phyloP scores from a whole-genome alignment of 495 filamentous ascomycete species.

The Aspergillus bridgeri region DNA sequence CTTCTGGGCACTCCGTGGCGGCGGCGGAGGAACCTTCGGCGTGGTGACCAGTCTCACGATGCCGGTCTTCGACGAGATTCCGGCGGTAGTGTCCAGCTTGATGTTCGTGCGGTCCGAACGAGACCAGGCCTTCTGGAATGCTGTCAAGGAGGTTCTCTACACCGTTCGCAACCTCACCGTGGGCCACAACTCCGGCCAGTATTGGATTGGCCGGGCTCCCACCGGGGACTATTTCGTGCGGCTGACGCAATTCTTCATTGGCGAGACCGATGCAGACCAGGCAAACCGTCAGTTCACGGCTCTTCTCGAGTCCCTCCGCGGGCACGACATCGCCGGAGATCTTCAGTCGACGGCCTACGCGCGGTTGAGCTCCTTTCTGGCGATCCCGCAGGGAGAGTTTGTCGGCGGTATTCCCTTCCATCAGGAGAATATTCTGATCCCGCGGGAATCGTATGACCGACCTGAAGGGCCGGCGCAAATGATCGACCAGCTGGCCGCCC shows the following conservation, averaged over 20 bases:
- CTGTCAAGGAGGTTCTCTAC: constrained; percentile 7
- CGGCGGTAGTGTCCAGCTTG: constrained; percentile 26
- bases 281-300: neutral
- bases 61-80: constrained; percentile 9
- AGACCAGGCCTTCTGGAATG: constrained; percentile 18
- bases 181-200: neutral
- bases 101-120: neutral
- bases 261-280: neutral
- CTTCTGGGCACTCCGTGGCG: constrained; percentile 47
- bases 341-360: neutral
- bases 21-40: constrained; percentile 38
- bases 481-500: neutral
- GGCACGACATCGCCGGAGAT: neutral
- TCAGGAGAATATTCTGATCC: neutral
- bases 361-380: neutral
- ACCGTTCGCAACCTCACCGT: neutral
- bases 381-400: neutral
- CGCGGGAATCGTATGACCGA: neutral
- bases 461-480: neutral
- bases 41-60: constrained; percentile 18
- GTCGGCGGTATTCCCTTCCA: neutral
- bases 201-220: neutral
- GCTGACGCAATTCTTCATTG: neutral
- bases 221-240: neutral
- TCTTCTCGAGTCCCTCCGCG: neutral